Base-by-base conservation (phyloP, 2,329 filamentous ascomycete genomes). In the Diaporthe batatas region DNA sequence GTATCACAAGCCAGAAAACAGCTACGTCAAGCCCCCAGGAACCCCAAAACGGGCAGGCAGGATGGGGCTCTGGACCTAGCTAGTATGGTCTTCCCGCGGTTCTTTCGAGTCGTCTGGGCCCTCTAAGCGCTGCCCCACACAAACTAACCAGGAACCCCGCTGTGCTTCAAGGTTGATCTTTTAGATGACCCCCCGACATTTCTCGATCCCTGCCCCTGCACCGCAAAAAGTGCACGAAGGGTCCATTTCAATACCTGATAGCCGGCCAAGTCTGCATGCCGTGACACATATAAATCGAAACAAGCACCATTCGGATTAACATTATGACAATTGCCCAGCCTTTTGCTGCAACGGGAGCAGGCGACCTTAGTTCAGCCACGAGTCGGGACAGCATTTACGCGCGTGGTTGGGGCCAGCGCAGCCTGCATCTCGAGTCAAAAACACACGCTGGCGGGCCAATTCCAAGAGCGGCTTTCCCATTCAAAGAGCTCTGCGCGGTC, bases 121-220 rank as follows among this genome's bases (percentile, higher is more conserved):
- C 62, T 25, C 53, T 67, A 53, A 34, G 42, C 62, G 47, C 32
- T 25, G 62, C 62, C 62, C 62, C 62, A 67, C 62, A 67, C 10
- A 21, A 6, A 10, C 58, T n/a, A 14, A 21, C 44, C 21, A 3
- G 39, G 58, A 47, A 47, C 58, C 58, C 58, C 58, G 58, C 58
- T n/a, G 2, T n/a, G n/a, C n/a, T 44, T 47, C 58, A 64, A 64
- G 58, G 39, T 64, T 64, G 58, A 25, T 51, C 23, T 47, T 44
- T 8, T 34, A 18, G 58, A 29, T 39, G 58, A 64, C 47, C 39
- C 58, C 58, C 58, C 58, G 58, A 64, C 58, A 29, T 47, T 64
- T 62, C 23, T 47, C 58, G 32, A 64, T 64, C 58, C 58, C 58
- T 64, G 58, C 39, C 23, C 57, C 12, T 42, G 57, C 57, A 62